These are phyloP conservation scores for Vitis rotundifolia DNA, from an alignment of 164 flowering plant species.

Conservation along the genomic window DNA sequence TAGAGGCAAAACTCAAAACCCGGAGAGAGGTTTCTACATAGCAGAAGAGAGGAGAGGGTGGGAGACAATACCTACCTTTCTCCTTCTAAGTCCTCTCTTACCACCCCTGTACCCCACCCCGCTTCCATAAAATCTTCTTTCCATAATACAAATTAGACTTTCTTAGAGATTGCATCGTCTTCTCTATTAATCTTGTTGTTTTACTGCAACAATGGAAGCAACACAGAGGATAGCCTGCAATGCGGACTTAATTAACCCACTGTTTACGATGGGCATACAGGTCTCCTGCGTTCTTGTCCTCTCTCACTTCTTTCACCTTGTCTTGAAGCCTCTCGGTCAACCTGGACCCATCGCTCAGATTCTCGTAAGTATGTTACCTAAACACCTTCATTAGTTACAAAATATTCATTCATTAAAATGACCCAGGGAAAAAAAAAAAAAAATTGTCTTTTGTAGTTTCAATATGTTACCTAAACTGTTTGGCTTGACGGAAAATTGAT, in stretches of 20 bases:
- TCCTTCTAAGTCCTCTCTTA: no score
- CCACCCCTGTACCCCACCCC: no score
- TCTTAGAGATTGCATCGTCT: no score
- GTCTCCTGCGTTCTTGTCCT: slow-evolving; percentile 49
- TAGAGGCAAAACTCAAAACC: no score
- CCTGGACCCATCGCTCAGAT: slow-evolving; percentile 66
- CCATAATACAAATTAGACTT: no score
- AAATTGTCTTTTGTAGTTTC: no score
- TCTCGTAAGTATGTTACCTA: slow-evolving; percentile 47
- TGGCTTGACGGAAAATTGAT: not conserved
- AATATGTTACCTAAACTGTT: slow-evolving; percentile 11
- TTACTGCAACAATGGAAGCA: slow-evolving; percentile 15
- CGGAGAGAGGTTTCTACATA: no score
- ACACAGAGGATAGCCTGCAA: slow-evolving; percentile 9
- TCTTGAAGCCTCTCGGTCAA: slow-evolving; percentile 57
- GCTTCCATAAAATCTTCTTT: no score
- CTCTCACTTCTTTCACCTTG: slow-evolving; percentile 54
- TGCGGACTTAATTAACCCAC: slow-evolving; percentile 41
- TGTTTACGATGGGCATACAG: slow-evolving; percentile 39
- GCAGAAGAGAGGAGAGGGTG: no score
- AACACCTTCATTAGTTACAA: not conserved
- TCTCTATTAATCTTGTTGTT: no score
- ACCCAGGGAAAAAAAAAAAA: no score
- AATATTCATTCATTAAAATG: not conserved
- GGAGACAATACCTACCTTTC: no score